These are phyloP conservation scores for Nidula niveotomentosa DNA, from an alignment of 1,284 basidiomycete species.

Conservation along the genomic window DNA sequence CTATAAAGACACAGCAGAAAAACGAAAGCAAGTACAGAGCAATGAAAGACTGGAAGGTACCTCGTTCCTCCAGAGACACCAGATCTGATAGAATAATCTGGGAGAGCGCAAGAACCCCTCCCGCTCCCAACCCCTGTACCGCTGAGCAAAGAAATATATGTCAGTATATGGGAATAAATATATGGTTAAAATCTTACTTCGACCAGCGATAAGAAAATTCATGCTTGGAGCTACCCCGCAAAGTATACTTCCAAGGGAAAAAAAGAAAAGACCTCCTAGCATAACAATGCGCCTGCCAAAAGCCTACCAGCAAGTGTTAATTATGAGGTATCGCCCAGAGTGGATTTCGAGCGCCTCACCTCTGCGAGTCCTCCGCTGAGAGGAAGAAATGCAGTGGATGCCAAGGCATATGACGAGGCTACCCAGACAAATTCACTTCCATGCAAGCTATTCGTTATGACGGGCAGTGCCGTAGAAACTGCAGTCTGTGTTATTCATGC, in stretches of 20 bases:
- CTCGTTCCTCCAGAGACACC: slow-evolving; percentile 38
- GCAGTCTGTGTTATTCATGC: neutral
- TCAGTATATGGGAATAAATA: too few relatives aligned
- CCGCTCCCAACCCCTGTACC: slow-evolving; percentile 49
- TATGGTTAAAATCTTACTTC: slow-evolving; percentile 15
- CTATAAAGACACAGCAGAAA: neutral
- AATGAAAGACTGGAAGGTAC: slow-evolving; percentile 31
- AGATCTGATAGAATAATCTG: slow-evolving; percentile 45
- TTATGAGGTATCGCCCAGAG: slow-evolving; percentile 9
- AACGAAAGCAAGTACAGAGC: slow-evolving; percentile 10
- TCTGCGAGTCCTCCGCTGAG: slow-evolving; percentile 26
- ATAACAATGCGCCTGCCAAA: slow-evolving; percentile 35
- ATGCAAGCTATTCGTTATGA: slow-evolving; percentile 12
- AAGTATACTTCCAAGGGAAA: slow-evolving; percentile 36
- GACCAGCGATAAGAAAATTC: slow-evolving; percentile 41
- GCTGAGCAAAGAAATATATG: slow-evolving; percentile 13
- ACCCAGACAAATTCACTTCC: slow-evolving; percentile 19
- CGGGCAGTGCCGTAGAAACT: slow-evolving; percentile 14
- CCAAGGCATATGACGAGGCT: slow-evolving; percentile 28
- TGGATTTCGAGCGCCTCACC: slow-evolving; percentile 6
- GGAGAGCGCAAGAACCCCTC: slow-evolving; percentile 37
- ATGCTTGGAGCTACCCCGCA: slow-evolving; percentile 40
- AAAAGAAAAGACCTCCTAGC: slow-evolving; percentile 29
- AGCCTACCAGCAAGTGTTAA: too few relatives aligned
- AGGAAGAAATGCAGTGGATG: slow-evolving; percentile 31